Base-by-base conservation (phyloP, 306 rosid species). In the Mucuna pruriens region DNA sequence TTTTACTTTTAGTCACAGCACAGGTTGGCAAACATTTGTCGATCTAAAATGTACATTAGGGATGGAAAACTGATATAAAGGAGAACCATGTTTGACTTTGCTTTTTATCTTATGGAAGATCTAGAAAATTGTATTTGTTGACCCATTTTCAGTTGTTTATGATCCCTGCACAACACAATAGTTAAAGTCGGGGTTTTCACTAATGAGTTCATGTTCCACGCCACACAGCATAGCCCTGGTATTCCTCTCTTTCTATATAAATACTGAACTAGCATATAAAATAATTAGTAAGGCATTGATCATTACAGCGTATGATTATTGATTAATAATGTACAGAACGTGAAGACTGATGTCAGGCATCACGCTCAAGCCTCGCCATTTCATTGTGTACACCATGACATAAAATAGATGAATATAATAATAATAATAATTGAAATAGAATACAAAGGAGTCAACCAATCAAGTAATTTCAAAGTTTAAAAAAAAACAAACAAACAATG, bases 261-360 rank as follows among this genome's bases (percentile, higher is more conserved):
- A 58, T 58, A 26, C 38, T 10, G 1, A 58, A 58, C 38, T 15
- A 26, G 2, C 19, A 6, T 55, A 26, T 61, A 6, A 76, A 76
- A 76, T 5, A 36, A 38, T 26, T 68, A 38, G 42, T 13, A 16
- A 31, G 42, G 70, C 9, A 58, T 33, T 70, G 33, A 77, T 48
- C 45, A 25, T 76, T 69, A 61, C 69, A 70, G 5, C 64, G 66
- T 11, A 22, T 71, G 23, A 68, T 23, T 17, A 49, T 70, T 46
- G 7, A 45, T 10, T 38, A 62, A 45, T 45, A n/a, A n/a, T n/a
- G n/a, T n/a, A n/a, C n/a, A 81, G 13, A 33, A 26, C 80, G 66
- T 70, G 80, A 23, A 76, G 67, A 60, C 20, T 76, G 80, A 85
- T 45, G 85, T 63, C 88, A 71, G 44, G 58, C 67, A 45, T 85